Percentiles rank a stretch among this genome's conserved stretches.
Conservation (phyloP, 768 basidiomycete species). For the Boletus huronensis region DNA sequence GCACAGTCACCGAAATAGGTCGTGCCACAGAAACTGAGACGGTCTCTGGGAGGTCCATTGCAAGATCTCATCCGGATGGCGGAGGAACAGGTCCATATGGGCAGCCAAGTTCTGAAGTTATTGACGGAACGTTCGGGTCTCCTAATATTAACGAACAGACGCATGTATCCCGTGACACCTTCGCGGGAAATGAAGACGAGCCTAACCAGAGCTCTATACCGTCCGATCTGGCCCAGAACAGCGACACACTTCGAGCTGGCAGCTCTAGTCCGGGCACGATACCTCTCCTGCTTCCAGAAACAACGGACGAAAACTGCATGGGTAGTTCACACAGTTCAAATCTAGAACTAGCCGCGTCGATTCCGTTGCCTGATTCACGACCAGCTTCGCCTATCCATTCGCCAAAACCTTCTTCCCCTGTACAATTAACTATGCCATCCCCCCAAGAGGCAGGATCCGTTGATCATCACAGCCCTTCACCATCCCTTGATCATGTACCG, state of each 20-base stretch:
- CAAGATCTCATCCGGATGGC: not conserved
- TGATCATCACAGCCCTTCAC: not conserved
- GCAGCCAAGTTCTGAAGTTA: not conserved
- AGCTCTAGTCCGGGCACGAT: not conserved
- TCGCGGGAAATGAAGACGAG: not conserved
- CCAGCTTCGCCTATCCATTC: constrained; percentile 11
- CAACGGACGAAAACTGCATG: not conserved
- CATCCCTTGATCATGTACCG: not conserved
- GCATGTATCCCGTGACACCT: not conserved
- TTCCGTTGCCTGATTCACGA: constrained; percentile 20
- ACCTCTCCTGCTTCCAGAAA: not conserved
- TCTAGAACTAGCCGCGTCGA: constrained; percentile 16
- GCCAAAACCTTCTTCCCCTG: not conserved
- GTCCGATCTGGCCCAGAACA: not conserved
- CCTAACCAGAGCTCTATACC: not conserved
- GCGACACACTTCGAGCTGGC: not conserved
- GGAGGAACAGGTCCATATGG: not conserved
- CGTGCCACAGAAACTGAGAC: not conserved
- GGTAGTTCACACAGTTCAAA: not conserved
- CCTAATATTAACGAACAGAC: not conserved
- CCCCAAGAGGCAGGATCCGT: not conserved
- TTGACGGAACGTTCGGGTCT: not conserved
- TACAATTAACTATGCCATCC: not conserved
- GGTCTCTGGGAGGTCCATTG: not conserved
- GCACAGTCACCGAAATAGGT: not conserved